Base-by-base conservation (phyloP, 1,284 basidiomycete genomes). In the Cryptococcus jaspeensis region DNA sequence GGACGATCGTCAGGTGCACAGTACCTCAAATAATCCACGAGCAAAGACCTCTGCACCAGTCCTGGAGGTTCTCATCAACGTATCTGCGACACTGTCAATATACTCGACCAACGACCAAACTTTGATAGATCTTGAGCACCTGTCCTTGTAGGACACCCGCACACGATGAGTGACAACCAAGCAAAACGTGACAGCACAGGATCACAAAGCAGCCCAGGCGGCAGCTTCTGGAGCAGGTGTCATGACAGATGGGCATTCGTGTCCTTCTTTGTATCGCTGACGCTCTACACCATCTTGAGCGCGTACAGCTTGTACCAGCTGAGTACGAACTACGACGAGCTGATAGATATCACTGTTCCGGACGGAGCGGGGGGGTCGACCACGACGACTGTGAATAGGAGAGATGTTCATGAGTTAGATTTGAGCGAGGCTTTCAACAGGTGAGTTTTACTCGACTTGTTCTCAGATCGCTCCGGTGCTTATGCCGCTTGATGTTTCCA, bases 161-260 rank as follows among this genome's bases (percentile, higher is more conserved):
- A 4, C 9, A 32, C 28, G 28, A 32, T 32, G 28, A 9, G 9
- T 9, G 28, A 32, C 5, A 32, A 32, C 4, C 28, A 32, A 32
- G 5, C 5, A 32, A 32, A 28, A 25, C 22, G 25, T 23, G 18
- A 48, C 22, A 22, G 42, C 22, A 28, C 42, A 4, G 18, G 9
- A 44, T 44, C 6, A 44, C 6, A 40, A 20, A 16, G 23, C 20
- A 28, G 25, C 25, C n/a, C 20, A 7, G 15, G 18, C 11, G n/a
- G 23, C 23, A 51, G 50, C 23, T 53, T 57, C 41, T 57, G 50
- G 51, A 25, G 25, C 23, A 35, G 58, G 40, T 55, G 53, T 45
- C 49, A 59, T 15, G 53, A 59, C 36, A 36, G 48, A 37, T 55
- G 58, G 53, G 37, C 45, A 20, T 32, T 55, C 9, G 53, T 55